Evolutionary conservation across 345 rosid species (phyloP).

Genomic region (Rubroshorea leprosula): DNA sequence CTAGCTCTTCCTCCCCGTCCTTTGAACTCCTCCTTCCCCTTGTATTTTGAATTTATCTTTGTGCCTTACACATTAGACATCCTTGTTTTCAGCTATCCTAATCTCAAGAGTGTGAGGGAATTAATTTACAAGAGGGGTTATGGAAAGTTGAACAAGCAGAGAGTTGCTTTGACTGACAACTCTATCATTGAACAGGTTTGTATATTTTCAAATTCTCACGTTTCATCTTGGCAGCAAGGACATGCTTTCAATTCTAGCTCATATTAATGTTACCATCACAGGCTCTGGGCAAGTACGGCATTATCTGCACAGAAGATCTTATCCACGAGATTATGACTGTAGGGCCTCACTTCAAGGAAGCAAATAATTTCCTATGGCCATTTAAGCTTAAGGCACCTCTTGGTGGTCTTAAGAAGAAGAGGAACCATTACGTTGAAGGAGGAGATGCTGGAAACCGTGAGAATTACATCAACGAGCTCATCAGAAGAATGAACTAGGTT

Average conservation of each 20-base stretch:
- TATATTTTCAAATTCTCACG: background rate
- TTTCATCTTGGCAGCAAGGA: background rate
- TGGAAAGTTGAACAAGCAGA: constrained; percentile 81
- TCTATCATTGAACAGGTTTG: constrained; percentile 68
- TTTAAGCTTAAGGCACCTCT: constrained; percentile 89
- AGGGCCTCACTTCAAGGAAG: constrained; percentile 93
- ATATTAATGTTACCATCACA: constrained; percentile 12
- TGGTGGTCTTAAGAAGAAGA: no score
- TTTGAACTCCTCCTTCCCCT: no score
- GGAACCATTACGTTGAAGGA: no score
- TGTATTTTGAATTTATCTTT: no score
- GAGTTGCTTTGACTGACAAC: constrained; percentile 75
- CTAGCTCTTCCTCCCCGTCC: background rate
- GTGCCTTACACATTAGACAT: no score
- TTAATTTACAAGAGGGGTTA: constrained; percentile 84
- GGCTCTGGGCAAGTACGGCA: constrained; percentile 68
- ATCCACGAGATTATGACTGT: constrained; percentile 86
- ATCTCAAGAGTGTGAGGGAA: constrained; percentile 83
- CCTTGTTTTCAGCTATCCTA: constrained; percentile 78
- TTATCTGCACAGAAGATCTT: constrained; percentile 71
- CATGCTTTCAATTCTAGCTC: background rate
- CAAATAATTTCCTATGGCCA: constrained; percentile 84
- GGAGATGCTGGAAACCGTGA: no score
- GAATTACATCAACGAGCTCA: no score
- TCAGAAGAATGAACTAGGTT: constrained; percentile 78